Evolutionary conservation across 768 basidiomycete genomes (phyloP), one percentile per base, ranked within the genome.

Genomic region (Ramaria sp.): DNA sequence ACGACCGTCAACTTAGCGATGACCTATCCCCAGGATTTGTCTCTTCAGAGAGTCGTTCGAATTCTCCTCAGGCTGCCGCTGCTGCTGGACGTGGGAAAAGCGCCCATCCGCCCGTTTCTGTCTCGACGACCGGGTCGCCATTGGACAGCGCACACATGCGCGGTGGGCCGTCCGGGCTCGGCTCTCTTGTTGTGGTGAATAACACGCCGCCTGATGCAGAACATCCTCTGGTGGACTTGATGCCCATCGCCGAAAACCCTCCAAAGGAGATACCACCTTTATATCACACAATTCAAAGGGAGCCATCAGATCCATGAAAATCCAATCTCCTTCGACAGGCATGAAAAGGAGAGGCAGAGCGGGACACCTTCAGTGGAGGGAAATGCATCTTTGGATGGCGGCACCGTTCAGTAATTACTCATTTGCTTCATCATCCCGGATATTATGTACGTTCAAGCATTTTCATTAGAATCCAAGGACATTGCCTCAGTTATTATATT

Each of bases 221-320:
- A 39, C 5, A 12, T 18, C 55, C 57, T 58, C 39, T 55, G 20
- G 54, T 55, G 27, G 45, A 55, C 28, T 30, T 58, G 39, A 28
- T 27, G 24, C 34, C 52, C 16, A 32, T 10, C 18, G 32, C 50
- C 18, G 30, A 36, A 6, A 20, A 32, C 16, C 32, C 47, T 25
- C 20, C 43, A 5, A n/a, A 32, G 18, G 58, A 59, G 34, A 30
- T 57, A 27, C 58, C 58, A 6, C 58, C 58, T 12, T 43, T 56
- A 20, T 59, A 59, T 52, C 58, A 59, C 34, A 59, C 39, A 13
- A 57, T 59, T 28, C 49, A 32, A 16, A 30, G 30, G 20, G 42
- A 57, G 22, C 37, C 55, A 25, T 38, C 22, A 42, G 43, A 41
- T 43, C 16, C 38, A 41, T 53, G 20, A 16, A n/a, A 36, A 15